Conservation (phyloP, 2,329 filamentous ascomycete genomes). For the Calonectria henricotiae region DNA sequence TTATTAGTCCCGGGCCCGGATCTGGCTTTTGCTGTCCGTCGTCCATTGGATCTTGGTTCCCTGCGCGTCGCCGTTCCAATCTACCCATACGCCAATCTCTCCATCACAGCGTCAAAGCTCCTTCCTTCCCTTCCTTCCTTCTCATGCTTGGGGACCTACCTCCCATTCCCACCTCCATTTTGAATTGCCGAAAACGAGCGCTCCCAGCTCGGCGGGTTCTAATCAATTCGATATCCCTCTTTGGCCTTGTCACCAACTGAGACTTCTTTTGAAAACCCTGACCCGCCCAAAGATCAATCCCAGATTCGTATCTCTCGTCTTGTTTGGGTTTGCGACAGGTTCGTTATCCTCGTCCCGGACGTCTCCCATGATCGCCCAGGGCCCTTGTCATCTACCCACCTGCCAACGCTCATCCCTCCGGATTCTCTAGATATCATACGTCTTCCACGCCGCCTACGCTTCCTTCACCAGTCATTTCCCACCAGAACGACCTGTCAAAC, state of each 20-base stretch:
- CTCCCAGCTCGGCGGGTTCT: not conserved
- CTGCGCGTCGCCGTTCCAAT: conserved; percentile 14
- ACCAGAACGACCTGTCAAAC: not conserved
- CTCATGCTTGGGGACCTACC: not conserved
- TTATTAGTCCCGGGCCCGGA: conserved; percentile 20
- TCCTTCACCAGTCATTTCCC: conserved; percentile 2
- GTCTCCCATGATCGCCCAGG: conserved; percentile 15
- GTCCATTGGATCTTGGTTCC: conserved; percentile 28
- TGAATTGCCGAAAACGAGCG: not conserved
- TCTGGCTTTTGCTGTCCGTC: conserved; percentile 26
- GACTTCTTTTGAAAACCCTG: not conserved
- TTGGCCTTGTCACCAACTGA: conserved; percentile 9
- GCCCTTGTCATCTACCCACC: conserved; percentile 16
- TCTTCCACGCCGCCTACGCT: not conserved
- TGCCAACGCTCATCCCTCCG: conserved; percentile 26
- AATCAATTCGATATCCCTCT: conserved; percentile 23
- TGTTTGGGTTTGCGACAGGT: conserved; percentile 19
- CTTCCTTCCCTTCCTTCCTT: conserved; percentile 6
- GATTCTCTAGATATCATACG: conserved; percentile 6
- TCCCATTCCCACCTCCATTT: conserved; percentile 2
- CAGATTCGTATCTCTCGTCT: not conserved
- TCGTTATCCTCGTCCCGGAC: conserved; percentile 17
- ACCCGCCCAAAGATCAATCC: not conserved
- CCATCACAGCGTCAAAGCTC: conserved; percentile 20
- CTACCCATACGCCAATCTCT: conserved; percentile 19